A percentile compares a stretch with the other conserved stretches of the same genome.
These are phyloP conservation scores for Neoboletus magnificus DNA, from an alignment of 768 basidiomycete genomes.

Conservation along the genomic window DNA sequence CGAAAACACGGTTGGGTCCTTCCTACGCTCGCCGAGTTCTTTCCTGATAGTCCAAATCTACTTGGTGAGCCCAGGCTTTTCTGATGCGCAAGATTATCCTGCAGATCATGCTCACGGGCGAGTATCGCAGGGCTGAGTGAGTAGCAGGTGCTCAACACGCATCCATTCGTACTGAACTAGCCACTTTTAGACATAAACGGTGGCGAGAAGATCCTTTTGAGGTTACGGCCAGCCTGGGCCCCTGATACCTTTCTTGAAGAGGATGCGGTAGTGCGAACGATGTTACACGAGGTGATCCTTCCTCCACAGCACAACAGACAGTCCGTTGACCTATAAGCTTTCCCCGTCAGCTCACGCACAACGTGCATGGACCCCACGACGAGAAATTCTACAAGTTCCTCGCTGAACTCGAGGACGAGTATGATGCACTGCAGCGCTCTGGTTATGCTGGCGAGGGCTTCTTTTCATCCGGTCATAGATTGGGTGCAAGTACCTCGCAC, in stretches of 20 bases:
- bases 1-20: constrained; percentile 76
- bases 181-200: constrained; percentile 59
- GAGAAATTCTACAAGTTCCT: constrained; percentile 77
- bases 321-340: neutral
- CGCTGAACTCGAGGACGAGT: constrained; percentile 77
- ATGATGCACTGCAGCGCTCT: constrained; percentile 67
- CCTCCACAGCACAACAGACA: no score
- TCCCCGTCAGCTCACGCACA: constrained; percentile 70
- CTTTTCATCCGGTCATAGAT: constrained; percentile 63
- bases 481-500: constrained; percentile 69
- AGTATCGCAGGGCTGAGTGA: constrained; percentile 36
- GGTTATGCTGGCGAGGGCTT: constrained; percentile 94
- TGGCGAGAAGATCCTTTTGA: constrained; percentile 79
- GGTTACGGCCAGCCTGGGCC: constrained; percentile 69
- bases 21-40: constrained; percentile 83
- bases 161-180: constrained; percentile 1
- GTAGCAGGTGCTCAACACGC: constrained; percentile 10
- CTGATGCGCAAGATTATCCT: neutral
- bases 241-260: constrained; percentile 72
- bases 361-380: constrained; percentile 87
- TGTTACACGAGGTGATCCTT: constrained; percentile 80
- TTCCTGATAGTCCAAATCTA: constrained; percentile 68
- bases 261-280: constrained; percentile 72
- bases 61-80: constrained; percentile 51
- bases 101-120: constrained; percentile 5